Percentiles rank a stretch among this genome's conserved stretches.
phyloP scores from a whole-genome alignment of 1,139 yeast genomes.

The Taphrina communis region DNA sequence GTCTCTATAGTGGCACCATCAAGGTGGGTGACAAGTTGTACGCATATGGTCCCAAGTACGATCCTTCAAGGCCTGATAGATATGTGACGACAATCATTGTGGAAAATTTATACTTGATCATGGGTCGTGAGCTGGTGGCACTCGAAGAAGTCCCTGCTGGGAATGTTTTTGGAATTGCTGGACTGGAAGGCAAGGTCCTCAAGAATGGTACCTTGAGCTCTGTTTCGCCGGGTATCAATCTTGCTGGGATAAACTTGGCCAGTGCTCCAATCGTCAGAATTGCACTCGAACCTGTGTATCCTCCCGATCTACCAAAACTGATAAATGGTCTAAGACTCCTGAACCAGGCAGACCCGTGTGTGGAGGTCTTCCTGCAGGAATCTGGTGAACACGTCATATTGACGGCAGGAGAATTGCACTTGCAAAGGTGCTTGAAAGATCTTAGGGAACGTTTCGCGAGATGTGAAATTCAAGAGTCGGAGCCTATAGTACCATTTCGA shows the following conservation, averaged over 20 bases:
- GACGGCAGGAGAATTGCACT: slow-evolving; percentile 94
- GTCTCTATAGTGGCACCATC: slow-evolving; percentile 85
- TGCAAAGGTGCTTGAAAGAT: slow-evolving; percentile 89
- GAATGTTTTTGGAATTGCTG: slow-evolving; percentile 91
- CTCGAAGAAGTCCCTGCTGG: slow-evolving; percentile 90
- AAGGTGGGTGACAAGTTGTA: slow-evolving; percentile 73
- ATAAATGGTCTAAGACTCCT: slow-evolving; percentile 79
- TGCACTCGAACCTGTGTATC: slow-evolving; percentile 91
- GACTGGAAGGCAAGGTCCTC: slow-evolving; percentile 77
- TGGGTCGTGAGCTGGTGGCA: slow-evolving; percentile 89
- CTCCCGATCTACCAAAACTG: slow-evolving; percentile 73
- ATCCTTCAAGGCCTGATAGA: slow-evolving; percentile 68
- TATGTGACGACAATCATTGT: slow-evolving; percentile 63
- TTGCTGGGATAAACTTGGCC: slow-evolving; percentile 71
- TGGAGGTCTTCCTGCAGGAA: slow-evolving; percentile 81
- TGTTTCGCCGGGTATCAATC: slow-evolving; percentile 61
- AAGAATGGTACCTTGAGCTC: slow-evolving; percentile 83
- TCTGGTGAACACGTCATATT: slow-evolving; percentile 90
- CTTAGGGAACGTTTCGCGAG: slow-evolving; percentile 90
- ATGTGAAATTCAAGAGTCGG: slow-evolving; percentile 81
- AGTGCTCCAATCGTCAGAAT: slow-evolving; percentile 90
- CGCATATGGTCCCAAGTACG: slow-evolving; percentile 85
- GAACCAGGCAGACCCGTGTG: slow-evolving; percentile 91
- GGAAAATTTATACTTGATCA: slow-evolving; percentile 74
- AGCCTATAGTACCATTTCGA: slow-evolving; percentile 92